These are phyloP conservation scores for Paecilomyces variotii DNA, from an alignment of 2,329 filamentous ascomycete species.

Conservation along the genomic window DNA sequence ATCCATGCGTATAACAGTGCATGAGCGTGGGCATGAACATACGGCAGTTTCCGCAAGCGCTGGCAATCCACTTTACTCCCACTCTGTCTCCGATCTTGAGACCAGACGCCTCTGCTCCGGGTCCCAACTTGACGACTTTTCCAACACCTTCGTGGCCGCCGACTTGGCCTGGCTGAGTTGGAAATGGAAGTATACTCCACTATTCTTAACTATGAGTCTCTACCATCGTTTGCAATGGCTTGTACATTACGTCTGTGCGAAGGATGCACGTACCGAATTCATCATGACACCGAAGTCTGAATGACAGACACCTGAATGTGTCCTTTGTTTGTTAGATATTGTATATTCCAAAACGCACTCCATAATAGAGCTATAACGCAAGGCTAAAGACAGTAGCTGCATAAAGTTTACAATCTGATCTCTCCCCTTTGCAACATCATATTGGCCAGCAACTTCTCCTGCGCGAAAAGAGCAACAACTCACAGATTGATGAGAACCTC, in stretches of 20 bases:
- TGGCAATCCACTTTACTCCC: slow-evolving; percentile 61
- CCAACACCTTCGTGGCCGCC: slow-evolving; percentile 65
- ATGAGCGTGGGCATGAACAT: slow-evolving; percentile 7
- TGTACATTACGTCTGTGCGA: not conserved
- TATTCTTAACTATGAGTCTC: slow-evolving; percentile 15
- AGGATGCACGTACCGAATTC: slow-evolving; percentile 24
- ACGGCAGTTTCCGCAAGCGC: slow-evolving; percentile 48
- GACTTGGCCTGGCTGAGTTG: slow-evolving; percentile 54
- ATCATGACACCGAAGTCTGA: slow-evolving; percentile 53
- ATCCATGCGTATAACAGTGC: not conserved
- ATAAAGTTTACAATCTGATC: not conserved
- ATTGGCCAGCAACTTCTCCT: not conserved
- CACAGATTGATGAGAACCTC: slow-evolving; percentile 57
- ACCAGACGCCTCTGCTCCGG: slow-evolving; percentile 47
- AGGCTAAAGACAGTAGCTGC: not conserved
- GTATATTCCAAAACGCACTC: not conserved
- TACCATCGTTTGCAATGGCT: not conserved
- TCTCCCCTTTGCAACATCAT: not conserved
- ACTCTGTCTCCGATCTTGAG: slow-evolving; percentile 61
- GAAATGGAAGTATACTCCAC: slow-evolving; percentile 52
- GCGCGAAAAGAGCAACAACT: slow-evolving; percentile 6
- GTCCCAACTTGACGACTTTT: slow-evolving; percentile 56
- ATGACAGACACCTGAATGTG: slow-evolving; percentile 59
- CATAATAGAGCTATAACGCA: not conserved
- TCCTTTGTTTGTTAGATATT: slow-evolving; percentile 25